These are phyloP conservation scores for Amaranthus palmeri DNA, from an alignment of 148 eudicot species.

Conservation along the genomic window DNA sequence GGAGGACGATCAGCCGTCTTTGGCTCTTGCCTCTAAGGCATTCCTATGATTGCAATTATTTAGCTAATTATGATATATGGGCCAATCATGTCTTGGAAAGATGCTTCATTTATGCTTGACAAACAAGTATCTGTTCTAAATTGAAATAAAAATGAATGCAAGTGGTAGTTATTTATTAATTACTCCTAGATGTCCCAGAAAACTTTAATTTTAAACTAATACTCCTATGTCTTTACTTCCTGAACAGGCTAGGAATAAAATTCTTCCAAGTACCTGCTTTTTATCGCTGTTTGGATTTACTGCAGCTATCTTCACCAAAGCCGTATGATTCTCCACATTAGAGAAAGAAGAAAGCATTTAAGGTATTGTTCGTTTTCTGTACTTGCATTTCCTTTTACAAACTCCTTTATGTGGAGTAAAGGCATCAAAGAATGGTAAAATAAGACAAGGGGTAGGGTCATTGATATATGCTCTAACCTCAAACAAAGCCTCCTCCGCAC, in stretches of 20 bases:
- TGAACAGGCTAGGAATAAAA: constrained; percentile 19
- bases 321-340: constrained; percentile 25
- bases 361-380: constrained; percentile 40
- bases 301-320: constrained; percentile 22
- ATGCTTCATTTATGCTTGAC: constrained; percentile 10
- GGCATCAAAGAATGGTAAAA: constrained; percentile 16
- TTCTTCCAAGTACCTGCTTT: constrained; percentile 18
- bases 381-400: constrained; percentile 41
- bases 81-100: constrained; percentile 6
- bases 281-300: constrained; percentile 8
- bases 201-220: constrained; percentile 22
- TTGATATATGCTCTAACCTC: constrained; percentile 11
- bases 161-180: background rate
- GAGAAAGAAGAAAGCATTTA: constrained; percentile 19
- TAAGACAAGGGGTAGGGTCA: constrained; percentile 9
- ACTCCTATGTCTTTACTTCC: constrained; percentile 20
- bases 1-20: background rate
- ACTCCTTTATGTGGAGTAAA: constrained; percentile 18
- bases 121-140: constrained; percentile 3
- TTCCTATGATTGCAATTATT: constrained; percentile 4
- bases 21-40: constrained; percentile 21
- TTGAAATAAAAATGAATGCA: background rate
- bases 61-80: constrained; percentile 9
- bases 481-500: background rate
- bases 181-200: constrained; percentile 18